Evolutionary conservation across 768 basidiomycete species (phyloP).

Genomic region (Inosperma sp.): DNA sequence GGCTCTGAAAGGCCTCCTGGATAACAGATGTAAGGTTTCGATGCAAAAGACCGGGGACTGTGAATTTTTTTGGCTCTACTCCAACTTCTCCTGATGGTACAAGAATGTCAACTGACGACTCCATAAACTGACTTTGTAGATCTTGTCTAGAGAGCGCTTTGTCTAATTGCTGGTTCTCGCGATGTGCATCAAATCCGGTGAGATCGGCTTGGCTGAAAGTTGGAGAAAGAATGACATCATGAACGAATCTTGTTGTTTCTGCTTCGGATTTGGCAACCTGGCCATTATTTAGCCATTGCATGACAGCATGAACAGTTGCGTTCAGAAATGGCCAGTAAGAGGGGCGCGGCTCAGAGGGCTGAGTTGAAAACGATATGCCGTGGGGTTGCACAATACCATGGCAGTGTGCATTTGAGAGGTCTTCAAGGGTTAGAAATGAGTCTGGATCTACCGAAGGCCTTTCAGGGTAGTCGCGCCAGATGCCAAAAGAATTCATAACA

Average conservation of each 20-base stretch:
- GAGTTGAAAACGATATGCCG: neutral
- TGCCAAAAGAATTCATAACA: conserved; percentile 19
- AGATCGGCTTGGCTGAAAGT: conserved; percentile 9
- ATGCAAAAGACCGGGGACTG: conserved; percentile 24
- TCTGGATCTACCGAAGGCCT: conserved; percentile 27
- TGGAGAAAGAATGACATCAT: conserved; percentile 13
- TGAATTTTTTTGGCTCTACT: conserved; percentile 18
- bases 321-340: neutral
- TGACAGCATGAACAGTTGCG: conserved; percentile 10
- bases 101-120: conserved; percentile 15
- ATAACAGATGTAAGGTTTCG: conserved; percentile 23
- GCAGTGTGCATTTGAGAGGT: conserved; percentile 5
- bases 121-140: conserved; percentile 7
- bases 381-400: too few relatives aligned
- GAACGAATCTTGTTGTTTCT: conserved; percentile 2
- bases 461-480: conserved; percentile 21
- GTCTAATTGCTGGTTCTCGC: conserved; percentile 12
- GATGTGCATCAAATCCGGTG: conserved; percentile 5
- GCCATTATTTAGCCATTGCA: conserved; percentile 25
- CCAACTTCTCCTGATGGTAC: conserved; percentile 23
- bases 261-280: neutral
- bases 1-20: conserved; percentile 19
- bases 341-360: neutral
- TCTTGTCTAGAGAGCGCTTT: conserved; percentile 5
- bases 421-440: conserved; percentile 9